These are phyloP conservation scores for Tricholoma sp. DNA, from an alignment of 768 basidiomycete species.

Conservation along the genomic window DNA sequence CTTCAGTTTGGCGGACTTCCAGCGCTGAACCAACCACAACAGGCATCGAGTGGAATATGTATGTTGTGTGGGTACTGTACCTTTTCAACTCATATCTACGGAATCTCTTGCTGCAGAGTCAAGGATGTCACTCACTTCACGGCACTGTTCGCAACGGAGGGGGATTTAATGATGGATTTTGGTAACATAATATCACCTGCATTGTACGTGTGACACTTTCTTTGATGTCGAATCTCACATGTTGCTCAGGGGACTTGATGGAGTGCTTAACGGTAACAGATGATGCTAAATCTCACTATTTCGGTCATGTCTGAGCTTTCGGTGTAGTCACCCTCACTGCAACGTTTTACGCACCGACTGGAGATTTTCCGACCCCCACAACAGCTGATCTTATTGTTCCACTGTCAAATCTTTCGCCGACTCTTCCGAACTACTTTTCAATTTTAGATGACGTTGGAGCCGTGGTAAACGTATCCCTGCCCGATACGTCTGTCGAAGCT, in stretches of 20 bases:
- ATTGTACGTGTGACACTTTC: slow-evolving; percentile 29
- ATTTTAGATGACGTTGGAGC: slow-evolving; percentile 20
- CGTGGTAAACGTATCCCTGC: slow-evolving; percentile 43
- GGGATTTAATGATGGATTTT: slow-evolving; percentile 54
- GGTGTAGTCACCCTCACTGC: slow-evolving; percentile 44
- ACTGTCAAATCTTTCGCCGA: slow-evolving; percentile 45
- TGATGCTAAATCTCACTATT: not conserved
- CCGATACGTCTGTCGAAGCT: slow-evolving; percentile 46
- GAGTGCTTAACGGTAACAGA: slow-evolving; percentile 20
- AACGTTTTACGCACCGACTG: slow-evolving; percentile 53
- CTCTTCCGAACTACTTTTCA: slow-evolving; percentile 36
- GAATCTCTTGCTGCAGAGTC: slow-evolving; percentile 19
- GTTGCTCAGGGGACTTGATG: slow-evolving; percentile 19
- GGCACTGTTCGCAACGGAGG: slow-evolving; percentile 49
- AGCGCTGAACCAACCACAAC: slow-evolving; percentile 56
- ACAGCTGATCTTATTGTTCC: slow-evolving; percentile 54
- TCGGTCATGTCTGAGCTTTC: not conserved
- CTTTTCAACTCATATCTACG: slow-evolving; percentile 1
- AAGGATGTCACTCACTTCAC: slow-evolving; percentile 61
- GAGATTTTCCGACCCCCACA: slow-evolving; percentile 36
- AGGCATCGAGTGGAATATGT: slow-evolving; percentile 63
- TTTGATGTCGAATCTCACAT: not conserved
- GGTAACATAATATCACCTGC: slow-evolving; percentile 46
- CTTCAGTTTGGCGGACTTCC: slow-evolving; percentile 59
- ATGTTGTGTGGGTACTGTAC: slow-evolving; percentile 11